Percentiles rank a stretch among this genome's conserved stretches.
Conservation (phyloP, 1,284 basidiomycete species). For the Chiua sp. region DNA sequence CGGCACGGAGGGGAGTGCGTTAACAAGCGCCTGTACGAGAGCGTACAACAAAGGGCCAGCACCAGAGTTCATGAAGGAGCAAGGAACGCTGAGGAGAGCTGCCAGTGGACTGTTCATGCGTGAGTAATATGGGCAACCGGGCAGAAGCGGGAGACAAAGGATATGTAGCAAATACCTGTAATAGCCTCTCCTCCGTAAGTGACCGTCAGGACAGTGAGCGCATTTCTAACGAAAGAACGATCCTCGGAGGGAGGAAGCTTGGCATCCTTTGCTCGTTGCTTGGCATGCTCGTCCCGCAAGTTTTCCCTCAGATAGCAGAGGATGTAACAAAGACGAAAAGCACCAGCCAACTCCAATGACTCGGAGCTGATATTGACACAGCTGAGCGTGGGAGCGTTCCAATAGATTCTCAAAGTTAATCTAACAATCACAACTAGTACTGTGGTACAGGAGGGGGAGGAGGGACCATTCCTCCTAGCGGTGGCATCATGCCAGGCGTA, state of each 20-base stretch:
- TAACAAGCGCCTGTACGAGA: conserved; percentile 60
- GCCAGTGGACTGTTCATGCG: conserved; percentile 52
- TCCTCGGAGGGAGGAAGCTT: conserved; percentile 45
- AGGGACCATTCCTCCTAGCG: conserved; percentile 31
- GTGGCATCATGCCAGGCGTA: conserved; percentile 38
- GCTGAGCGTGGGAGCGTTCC: conserved; percentile 41
- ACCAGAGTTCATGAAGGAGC: conserved; percentile 75
- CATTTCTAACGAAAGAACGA: conserved; percentile 61
- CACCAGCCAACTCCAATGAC: conserved; percentile 69
- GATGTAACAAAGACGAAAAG: conserved; percentile 67
- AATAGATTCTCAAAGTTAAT: conserved; percentile 1
- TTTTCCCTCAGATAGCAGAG: conserved; percentile 69
- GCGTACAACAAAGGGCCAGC: conserved; percentile 61
- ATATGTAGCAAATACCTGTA: conserved; percentile 58
- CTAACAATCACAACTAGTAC: conserved; percentile 29
- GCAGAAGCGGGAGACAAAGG: background rate
- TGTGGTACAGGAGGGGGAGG: conserved; percentile 39
- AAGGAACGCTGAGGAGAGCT: conserved; percentile 64
- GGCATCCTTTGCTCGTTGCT: conserved; percentile 19
- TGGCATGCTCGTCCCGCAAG: conserved; percentile 48
- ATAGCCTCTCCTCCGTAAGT: conserved; percentile 78
- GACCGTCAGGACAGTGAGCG: conserved; percentile 61
- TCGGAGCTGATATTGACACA: conserved; percentile 59
- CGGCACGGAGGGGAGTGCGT: conserved; percentile 59
- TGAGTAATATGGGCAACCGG: background rate